Evolutionary conservation across 179 eudicot species (phyloP).

Genomic region (Actinidia arguta): DNA sequence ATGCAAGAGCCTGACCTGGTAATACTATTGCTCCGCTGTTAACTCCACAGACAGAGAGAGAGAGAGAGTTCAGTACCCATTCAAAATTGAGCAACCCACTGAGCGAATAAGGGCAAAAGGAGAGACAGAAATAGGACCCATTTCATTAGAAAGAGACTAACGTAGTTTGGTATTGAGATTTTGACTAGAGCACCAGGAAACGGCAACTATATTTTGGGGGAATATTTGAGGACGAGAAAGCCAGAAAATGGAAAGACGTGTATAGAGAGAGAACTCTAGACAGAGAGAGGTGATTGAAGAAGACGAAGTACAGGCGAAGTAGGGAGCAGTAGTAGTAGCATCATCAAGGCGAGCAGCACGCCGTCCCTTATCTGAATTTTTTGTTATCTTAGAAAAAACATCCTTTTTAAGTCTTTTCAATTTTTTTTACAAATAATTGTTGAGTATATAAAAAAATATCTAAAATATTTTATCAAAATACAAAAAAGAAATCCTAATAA

Average conservation of each 20-base stretch:
- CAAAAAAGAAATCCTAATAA: background rate
- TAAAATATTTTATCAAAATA: background rate
- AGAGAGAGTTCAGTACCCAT: background rate
- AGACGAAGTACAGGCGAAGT: background rate
- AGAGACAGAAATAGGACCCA: constrained; percentile 4
- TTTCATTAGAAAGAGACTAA: constrained; percentile 3
- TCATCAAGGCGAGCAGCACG: constrained; percentile 48
- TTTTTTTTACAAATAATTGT: background rate
- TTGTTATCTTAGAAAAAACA: background rate
- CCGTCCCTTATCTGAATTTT: constrained; percentile 12
- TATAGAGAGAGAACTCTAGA: constrained; percentile 6
- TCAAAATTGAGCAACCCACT: constrained; percentile 6
- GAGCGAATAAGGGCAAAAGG: constrained; percentile 1
- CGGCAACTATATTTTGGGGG: constrained; percentile 10
- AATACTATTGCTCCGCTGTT: no score
- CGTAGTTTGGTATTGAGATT: constrained; percentile 18
- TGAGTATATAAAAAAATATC: background rate
- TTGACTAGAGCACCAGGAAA: constrained; percentile 21
- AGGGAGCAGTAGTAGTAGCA: background rate
- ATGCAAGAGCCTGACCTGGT: constrained; percentile 18
- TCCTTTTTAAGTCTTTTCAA: background rate
- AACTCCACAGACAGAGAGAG: no score
- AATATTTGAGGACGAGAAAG: constrained; percentile 16
- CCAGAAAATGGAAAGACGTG: background rate
- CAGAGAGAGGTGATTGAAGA: background rate